Percentiles rank a stretch among this genome's conserved stretches.
Evolutionary conservation across 2,329 filamentous ascomycete genomes (phyloP).

Genomic region (Nothophoma quercina): DNA sequence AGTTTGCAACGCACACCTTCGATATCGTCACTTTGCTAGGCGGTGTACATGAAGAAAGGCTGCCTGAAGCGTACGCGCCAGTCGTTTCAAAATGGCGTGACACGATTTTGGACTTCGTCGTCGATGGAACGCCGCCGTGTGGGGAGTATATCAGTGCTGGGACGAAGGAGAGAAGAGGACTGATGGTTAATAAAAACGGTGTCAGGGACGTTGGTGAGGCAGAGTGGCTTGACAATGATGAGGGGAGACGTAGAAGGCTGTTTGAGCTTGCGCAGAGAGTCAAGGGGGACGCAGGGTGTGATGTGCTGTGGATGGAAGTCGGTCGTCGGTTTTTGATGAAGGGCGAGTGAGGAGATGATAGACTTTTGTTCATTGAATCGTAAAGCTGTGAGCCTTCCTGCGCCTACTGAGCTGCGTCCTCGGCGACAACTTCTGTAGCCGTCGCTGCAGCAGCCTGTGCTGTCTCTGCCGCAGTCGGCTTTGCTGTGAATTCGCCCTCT

Average conservation of each 20-base stretch:
- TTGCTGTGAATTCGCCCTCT: slow-evolving; percentile 8
- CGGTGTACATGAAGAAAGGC: slow-evolving; percentile 19
- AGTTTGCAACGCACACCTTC: slow-evolving; percentile 28
- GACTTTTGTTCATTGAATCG: slow-evolving; percentile 10
- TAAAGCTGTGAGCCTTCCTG: background rate
- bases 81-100: slow-evolving; percentile 19
- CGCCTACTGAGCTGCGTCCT: slow-evolving; percentile 5
- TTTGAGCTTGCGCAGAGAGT: slow-evolving; percentile 20
- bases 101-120: slow-evolving; percentile 22
- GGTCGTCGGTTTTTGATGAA: slow-evolving; percentile 28
- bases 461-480: slow-evolving; percentile 7
- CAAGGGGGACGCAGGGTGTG: slow-evolving; percentile 16
- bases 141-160: slow-evolving; percentile 4
- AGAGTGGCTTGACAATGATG: slow-evolving; percentile 17
- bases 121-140: slow-evolving; percentile 17
- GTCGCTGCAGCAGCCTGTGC: slow-evolving; percentile 5
- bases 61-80: slow-evolving; percentile 17
- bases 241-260: slow-evolving; percentile 14
- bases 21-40: slow-evolving; percentile 26
- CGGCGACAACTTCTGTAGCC: slow-evolving; percentile 1
- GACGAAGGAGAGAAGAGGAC: background rate
- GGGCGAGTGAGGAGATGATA: slow-evolving; percentile 21
- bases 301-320: slow-evolving; percentile 26
- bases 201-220: slow-evolving; percentile 18
- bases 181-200: slow-evolving; percentile 18